These are phyloP conservation scores for Camelina sativa DNA, from an alignment of 345 rosid species.

Conservation along the genomic window DNA sequence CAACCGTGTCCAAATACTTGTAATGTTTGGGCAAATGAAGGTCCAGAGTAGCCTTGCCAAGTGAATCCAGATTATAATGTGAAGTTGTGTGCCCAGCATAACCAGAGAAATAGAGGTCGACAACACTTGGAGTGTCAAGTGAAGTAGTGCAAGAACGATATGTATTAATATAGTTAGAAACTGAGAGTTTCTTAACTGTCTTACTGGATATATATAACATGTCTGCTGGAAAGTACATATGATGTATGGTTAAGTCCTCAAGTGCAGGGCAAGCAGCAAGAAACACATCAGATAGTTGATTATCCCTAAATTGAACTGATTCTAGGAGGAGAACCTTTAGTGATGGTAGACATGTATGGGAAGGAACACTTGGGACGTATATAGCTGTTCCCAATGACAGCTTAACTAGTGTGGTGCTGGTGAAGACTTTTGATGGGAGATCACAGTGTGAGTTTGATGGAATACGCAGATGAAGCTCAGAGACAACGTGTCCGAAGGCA, in stretches of 20 bases:
- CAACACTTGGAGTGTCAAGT: background rate
- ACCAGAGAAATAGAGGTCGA: background rate
- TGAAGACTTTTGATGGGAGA: background rate
- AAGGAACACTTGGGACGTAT: background rate
- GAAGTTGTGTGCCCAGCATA: background rate
- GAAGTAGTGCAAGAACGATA: too few species aligned
- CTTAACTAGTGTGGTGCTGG: background rate
- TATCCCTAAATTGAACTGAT: too few species aligned
- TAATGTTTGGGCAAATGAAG: background rate
- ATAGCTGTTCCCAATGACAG: background rate
- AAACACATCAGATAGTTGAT: background rate
- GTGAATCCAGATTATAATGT: background rate
- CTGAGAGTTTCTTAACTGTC: background rate
- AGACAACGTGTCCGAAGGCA: background rate
- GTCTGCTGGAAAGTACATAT: too few species aligned
- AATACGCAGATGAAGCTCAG: background rate
- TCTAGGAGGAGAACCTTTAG: background rate
- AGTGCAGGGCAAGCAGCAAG: background rate
- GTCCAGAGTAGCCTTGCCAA: background rate
- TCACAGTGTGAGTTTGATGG: too few species aligned
- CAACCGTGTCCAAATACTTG: background rate
- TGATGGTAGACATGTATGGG: background rate
- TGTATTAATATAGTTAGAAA: background rate
- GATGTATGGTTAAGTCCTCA: background rate
- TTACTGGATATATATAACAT: background rate